Base-by-base conservation (phyloP, 768 basidiomycete species). In the Tulasnella sp. region DNA sequence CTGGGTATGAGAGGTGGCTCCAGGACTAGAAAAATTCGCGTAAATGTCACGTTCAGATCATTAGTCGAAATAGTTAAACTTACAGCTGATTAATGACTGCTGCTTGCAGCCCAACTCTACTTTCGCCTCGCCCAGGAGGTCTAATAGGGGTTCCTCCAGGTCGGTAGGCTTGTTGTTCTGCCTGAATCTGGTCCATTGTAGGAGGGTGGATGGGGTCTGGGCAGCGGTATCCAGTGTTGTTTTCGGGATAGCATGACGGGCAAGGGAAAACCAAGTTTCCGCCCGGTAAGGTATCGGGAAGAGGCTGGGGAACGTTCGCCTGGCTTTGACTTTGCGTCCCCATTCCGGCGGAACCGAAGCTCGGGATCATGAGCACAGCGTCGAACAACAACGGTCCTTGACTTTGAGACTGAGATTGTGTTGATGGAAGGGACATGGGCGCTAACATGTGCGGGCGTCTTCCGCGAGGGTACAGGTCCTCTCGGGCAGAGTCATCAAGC, bases 241-340 rank as follows among this genome's bases (percentile, higher is more conserved):
- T 77, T 13, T 72, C 77, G 6, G 77, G 35, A 32, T 46, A 46
- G 70, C 77, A 77, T 20, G 77, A 77, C 15, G 77, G 77, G 32
- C 77, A 77, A 11, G 77, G 77, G 71, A 77, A 77, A 10, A 77
- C 71, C 7, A 77, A 40, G 35, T 70, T 77, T 26, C 77, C 77
- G 5, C 77, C 77, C 0, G 77, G 77, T 10, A 48, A 57, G 1
- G 46, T 39, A 39, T 77, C 77, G 15, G 69, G 67, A 16, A 77
- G 37, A 16, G 77, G 77, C 18, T 40, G 29, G 13, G 40, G 44
- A 18, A 73, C 40, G 26, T 26, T 32, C 23, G 48, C 23, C 35
- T 76, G 75, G 75, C 75, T 76, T 55, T 61, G 51, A 42, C 77
- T 72, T 29, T 77, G 77, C 46, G 67, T 71, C 26, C 55, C 69